These are phyloP conservation scores for Vickermania ingenoplastis DNA, from an alignment of 208 protist species.

Conservation along the genomic window DNA sequence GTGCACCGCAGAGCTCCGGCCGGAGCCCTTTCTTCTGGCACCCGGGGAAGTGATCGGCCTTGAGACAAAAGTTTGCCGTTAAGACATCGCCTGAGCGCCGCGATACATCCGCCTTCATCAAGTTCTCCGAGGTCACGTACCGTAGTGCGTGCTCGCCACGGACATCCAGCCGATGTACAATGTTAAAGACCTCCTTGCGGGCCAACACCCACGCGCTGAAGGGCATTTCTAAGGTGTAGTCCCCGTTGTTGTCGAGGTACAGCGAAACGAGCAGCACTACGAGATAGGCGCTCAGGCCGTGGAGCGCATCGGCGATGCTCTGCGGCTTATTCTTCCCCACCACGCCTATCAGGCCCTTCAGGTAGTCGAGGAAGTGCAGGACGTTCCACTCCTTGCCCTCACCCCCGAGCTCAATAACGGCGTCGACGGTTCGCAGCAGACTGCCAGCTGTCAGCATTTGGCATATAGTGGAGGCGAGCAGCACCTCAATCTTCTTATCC, in stretches of 20 bases:
- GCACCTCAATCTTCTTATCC: conserved; percentile 48
- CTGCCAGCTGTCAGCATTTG: conserved; percentile 82
- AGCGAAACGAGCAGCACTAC: conserved; percentile 69
- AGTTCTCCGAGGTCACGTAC: conserved; percentile 51
- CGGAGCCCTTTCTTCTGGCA: conserved; percentile 83
- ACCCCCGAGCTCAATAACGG: conserved; percentile 58
- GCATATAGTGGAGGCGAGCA: conserved; percentile 71
- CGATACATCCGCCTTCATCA: conserved; percentile 66
- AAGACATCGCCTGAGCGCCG: conserved; percentile 71
- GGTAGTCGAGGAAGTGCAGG: conserved; percentile 52
- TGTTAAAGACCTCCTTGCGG: conserved; percentile 63
- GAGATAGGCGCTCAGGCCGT: conserved; percentile 69
- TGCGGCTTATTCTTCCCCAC: conserved; percentile 42
- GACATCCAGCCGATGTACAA: conserved; percentile 58
- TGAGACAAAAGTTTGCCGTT: conserved; percentile 80
- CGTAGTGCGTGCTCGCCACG: conserved; percentile 55
- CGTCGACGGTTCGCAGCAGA: conserved; percentile 55
- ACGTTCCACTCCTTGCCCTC: conserved; percentile 64
- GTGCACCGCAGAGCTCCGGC: conserved; percentile 71
- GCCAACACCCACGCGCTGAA: conserved; percentile 68
- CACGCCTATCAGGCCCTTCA: conserved; percentile 43
- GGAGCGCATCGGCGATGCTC: conserved; percentile 40
- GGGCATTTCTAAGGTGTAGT: conserved; percentile 19
- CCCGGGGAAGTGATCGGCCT: conserved; percentile 86
- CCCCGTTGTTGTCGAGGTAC: conserved; percentile 58